Evolutionary conservation across 2,329 filamentous ascomycete genomes (phyloP), one percentile per base, ranked within the genome.

Genomic region (Neoscytalidium dimidiatum): DNA sequence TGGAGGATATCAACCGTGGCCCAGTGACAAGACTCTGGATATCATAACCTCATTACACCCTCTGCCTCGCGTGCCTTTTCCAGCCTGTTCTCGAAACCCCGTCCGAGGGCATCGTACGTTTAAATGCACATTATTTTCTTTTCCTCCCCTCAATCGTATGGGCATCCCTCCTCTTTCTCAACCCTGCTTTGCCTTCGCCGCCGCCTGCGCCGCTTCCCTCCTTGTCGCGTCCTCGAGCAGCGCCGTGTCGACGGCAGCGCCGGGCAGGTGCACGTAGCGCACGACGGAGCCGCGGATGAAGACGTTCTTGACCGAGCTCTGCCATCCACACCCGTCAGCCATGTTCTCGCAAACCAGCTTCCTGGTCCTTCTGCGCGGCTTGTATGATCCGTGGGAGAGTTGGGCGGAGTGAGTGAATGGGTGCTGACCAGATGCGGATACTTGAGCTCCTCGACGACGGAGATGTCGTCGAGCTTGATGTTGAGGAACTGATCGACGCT

Each of bases 401-500:
- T n/a, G n/a, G n/a, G n/a, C n/a, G n/a, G 23, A 53, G 6, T 58
- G 33, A n/a, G 21, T 17, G 41, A 17, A 21, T 21, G 23, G 23
- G 19, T n/a, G n/a, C 72, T 14, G 70, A 94, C 92, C 78, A 99
- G 81, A 79, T 99, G 95, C 58, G 95, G 95, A 77, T 97, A 98
- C 80, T 94, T 93, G 75, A 95, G 82, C 81, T 98, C 92, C 70
- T 99, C 94, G 28, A 97, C 86, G 33, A 98, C 94, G 68, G 89
- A 86, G 67, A 98, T 96, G 75, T 97, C 92, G 75, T 99, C 95
- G 58, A 99, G 88, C 84, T 98, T 98, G 82, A 99, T 97, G 82
- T 99, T 99, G 75, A 99, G 88, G 81, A 96, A 99, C 83, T 98
- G 95, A 78, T 99, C 95, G 70, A 99, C 94, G 75, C 92, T 96